Conservation (phyloP, 2,329 filamentous ascomycete genomes). For the Trichoderma pleuroti region DNA sequence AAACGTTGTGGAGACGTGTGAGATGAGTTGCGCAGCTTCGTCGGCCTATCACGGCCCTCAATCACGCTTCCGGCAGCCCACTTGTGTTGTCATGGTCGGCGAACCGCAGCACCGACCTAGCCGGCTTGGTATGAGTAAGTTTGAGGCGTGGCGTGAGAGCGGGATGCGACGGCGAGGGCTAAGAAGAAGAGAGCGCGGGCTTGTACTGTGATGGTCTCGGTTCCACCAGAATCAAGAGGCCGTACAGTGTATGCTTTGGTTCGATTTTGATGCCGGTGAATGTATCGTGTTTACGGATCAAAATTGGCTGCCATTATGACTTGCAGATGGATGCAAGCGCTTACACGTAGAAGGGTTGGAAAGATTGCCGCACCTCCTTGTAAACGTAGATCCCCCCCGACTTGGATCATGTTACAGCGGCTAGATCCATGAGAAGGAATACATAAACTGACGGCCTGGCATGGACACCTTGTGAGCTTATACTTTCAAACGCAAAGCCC, state of each 20-base stretch:
- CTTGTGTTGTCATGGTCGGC: not conserved
- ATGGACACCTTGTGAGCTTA: not conserved
- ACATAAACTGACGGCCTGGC: not conserved
- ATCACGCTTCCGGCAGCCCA: not conserved
- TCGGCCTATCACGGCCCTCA: not conserved
- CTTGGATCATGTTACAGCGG: not conserved
- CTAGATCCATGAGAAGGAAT: not conserved
- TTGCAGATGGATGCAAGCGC: not conserved
- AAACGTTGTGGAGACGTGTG: not conserved
- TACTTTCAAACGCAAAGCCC: not conserved
- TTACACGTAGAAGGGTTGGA: not conserved
- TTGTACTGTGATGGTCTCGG: not conserved
- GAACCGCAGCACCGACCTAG: not conserved
- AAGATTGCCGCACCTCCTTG: not conserved
- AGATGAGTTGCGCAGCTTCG: not conserved
- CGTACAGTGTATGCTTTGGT: not conserved
- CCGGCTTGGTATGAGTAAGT: not conserved
- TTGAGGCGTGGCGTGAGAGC: not conserved
- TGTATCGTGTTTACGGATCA: not conserved
- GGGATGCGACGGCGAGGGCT: conserved; percentile 1
- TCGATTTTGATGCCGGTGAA: not conserved
- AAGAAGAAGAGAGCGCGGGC: not conserved
- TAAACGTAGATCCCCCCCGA: not conserved
- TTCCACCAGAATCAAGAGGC: not conserved
- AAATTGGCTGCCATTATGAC: not conserved